Percentiles rank a stretch among this genome's conserved stretches.
phyloP scores from a whole-genome alignment of 495 filamentous ascomycete species.

The Penicillium manginii region DNA sequence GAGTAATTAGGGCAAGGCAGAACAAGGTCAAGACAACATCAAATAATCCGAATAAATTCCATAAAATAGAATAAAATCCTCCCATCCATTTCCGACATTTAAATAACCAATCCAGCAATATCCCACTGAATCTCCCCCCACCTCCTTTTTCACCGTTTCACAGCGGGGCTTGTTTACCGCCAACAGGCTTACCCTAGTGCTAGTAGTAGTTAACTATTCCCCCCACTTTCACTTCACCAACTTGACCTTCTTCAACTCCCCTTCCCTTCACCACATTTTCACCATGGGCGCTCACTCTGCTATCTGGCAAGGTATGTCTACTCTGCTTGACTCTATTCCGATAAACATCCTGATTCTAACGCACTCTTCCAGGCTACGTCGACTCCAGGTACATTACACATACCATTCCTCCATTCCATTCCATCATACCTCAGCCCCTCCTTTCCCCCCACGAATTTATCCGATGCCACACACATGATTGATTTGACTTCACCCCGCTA shows the following conservation, averaged over 20 bases:
- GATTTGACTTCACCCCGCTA: not conserved
- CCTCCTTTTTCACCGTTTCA: not conserved
- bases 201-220: no score
- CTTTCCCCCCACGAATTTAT: not conserved
- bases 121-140: no score
- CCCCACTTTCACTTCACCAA: constrained; percentile 33
- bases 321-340: not conserved
- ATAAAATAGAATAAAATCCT: no score
- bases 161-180: constrained; percentile 32
- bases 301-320: constrained; percentile 61
- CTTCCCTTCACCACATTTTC: constrained; percentile 12
- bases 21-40: no score
- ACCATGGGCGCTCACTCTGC: constrained; percentile 47
- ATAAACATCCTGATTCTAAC: constrained; percentile 12
- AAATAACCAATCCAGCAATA: no score
- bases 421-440: constrained; percentile 2
- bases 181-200: no score
- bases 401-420: not conserved
- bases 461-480: not conserved
- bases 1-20: no score
- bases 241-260: constrained; percentile 22
- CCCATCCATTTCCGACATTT: no score
- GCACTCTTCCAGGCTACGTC: constrained; percentile 58
- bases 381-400: constrained; percentile 60
- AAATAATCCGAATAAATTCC: no score